Evolutionary conservation across 345 rosid genomes (phyloP).

Genomic region (Pistacia atlantica): DNA sequence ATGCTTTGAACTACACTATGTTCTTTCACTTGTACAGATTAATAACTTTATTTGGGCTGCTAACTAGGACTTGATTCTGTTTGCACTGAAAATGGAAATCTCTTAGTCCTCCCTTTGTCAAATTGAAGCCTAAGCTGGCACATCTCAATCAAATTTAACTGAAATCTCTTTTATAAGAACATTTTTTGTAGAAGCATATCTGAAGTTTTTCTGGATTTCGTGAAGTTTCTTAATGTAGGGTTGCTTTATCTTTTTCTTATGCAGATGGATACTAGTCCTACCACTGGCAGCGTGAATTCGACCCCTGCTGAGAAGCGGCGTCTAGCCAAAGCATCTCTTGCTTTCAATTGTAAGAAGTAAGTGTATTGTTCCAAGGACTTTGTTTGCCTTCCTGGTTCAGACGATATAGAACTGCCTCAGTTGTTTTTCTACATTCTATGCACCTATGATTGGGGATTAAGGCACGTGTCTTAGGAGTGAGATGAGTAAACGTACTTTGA

Average conservation of each 20-base stretch:
- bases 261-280: constrained; percentile 97
- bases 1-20: neutral
- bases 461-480: neutral
- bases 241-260: constrained; percentile 10
- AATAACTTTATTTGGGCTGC: neutral
- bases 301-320: constrained; percentile 81
- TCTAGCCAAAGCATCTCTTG: constrained; percentile 87
- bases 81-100: neutral
- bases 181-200: neutral
- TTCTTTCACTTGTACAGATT: neutral
- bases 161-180: neutral
- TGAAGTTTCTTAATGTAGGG: constrained; percentile 6
- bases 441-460: neutral
- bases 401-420: neutral
- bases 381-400: neutral
- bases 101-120: neutral
- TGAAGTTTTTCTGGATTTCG: constrained; percentile 10
- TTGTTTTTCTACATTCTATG: neutral
- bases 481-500: neutral
- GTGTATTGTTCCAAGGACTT: constrained; percentile 26
- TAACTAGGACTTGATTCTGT: neutral
- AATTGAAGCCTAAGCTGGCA: constrained; percentile 1
- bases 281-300: constrained; percentile 92
- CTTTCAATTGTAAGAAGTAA: constrained; percentile 95
- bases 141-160: neutral